These are phyloP conservation scores for Lentinus brumalis DNA, from an alignment of 768 basidiomycete species.

Conservation along the genomic window DNA sequence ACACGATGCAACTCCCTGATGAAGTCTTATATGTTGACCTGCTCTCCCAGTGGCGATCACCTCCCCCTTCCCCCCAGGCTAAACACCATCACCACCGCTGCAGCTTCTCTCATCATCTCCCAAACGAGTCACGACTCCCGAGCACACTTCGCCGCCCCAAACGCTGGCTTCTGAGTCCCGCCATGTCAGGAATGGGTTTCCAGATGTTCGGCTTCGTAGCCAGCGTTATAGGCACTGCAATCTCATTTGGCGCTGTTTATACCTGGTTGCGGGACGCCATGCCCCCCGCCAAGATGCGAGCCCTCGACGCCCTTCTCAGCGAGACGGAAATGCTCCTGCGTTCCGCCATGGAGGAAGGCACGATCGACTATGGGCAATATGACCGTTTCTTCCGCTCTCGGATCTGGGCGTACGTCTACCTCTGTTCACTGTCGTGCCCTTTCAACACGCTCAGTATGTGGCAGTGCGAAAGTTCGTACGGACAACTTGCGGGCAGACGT, in stretches of 20 bases:
- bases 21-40: neutral
- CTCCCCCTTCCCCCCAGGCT: neutral
- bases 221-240: neutral
- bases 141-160: slow-evolving; percentile 16
- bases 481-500: neutral
- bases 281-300: neutral
- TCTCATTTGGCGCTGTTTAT: neutral
- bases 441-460: too few relatives aligned
- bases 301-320: neutral
- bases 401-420: neutral
- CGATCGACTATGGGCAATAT: neutral
- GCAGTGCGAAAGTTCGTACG: neutral
- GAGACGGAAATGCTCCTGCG: neutral
- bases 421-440: neutral
- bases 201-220: neutral
- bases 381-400: neutral
- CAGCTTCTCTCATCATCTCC: too few relatives aligned
- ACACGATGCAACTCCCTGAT: neutral
- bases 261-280: neutral
- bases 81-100: slow-evolving; percentile 20
- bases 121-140: slow-evolving; percentile 15
- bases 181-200: neutral
- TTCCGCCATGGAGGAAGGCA: neutral
- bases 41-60: neutral
- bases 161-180: slow-evolving; percentile 2